Base-by-base conservation (phyloP, 2,329 filamentous ascomycete species). In the Neoscytalidium dimidiatum region DNA sequence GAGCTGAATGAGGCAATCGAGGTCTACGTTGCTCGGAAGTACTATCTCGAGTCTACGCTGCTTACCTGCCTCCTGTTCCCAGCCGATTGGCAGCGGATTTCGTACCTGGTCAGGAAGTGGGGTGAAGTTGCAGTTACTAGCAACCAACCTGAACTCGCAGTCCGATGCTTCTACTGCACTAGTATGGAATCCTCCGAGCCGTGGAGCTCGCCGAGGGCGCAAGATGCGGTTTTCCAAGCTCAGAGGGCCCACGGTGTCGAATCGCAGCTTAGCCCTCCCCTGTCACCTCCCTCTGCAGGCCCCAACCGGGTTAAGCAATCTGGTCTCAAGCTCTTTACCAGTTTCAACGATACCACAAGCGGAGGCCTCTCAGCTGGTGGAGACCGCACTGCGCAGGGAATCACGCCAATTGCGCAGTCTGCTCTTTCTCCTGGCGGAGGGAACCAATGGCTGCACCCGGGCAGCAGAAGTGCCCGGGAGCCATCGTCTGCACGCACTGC, bases 1-100 rank as follows among this genome's bases (percentile, higher is more conserved):
- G 94, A 98, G 73, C 84, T 92, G 70, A 94, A 96, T 69, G 94
- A 99, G 75, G 95, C 95, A 0, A 94, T 99, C 66, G 95, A 99
- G 77, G 90, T 97, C 31, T 99, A 99, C 72, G 88, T 97, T 33
- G 97, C 94, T 11, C 92, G 95, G 69, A 92, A 90, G 76, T 89
- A 90, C 72, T 96, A 90, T 75, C 91, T 99, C 90, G 95, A 99
- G 79, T 94, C 95, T 2, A 84, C 98, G 33, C 86, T 99, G 14
- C 84, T 99, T 68, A 91, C 93, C 0, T 96, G 92, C 71, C 83
- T 97, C 13, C 86, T 90, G 28, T 92, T 90, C 71, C 93, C 94
- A 0, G 81, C 85, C 0, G 94, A 97, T 66, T 99, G 95, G 95
- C 91, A 95, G 72, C 87, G 94, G 33, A 93, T 97, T 76, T 90